Conservation (phyloP, 2,329 filamentous ascomycete species). For the Graphiopsis chlorocephala region DNA sequence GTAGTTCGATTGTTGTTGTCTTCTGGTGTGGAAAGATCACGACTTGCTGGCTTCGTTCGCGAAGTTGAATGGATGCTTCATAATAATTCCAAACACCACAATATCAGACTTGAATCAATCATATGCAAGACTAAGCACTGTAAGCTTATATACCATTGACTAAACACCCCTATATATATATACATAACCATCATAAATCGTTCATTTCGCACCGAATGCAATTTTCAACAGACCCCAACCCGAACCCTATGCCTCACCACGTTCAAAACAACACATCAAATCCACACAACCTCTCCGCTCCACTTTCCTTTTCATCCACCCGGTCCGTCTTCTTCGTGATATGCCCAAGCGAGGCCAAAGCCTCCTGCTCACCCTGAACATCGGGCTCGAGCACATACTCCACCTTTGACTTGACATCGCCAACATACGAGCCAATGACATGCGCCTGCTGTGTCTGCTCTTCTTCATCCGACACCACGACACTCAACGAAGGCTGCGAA, state of each 20-base stretch:
- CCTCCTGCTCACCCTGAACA: slow-evolving; percentile 17
- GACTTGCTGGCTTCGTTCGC: no score
- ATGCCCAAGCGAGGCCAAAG: background rate
- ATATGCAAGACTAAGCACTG: background rate
- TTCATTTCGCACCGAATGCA: background rate
- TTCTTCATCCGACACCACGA: slow-evolving; percentile 53
- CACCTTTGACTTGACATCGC: slow-evolving; percentile 58
- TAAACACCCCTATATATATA: background rate
- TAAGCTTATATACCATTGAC: background rate
- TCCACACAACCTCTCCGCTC: background rate
- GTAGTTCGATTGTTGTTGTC: no score
- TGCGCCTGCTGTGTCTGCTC: slow-evolving; percentile 53
- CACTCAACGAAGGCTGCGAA: slow-evolving; percentile 53
- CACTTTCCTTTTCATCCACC: background rate
- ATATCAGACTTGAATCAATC: background rate
- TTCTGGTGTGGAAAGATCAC: no score
- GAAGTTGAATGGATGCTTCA: no score
- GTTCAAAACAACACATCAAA: background rate
- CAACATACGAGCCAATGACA: slow-evolving; percentile 61
- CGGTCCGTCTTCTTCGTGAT: background rate
- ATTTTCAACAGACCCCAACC: background rate
- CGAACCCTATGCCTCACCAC: background rate
- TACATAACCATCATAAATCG: background rate
- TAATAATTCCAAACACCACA: background rate
- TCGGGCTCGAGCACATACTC: slow-evolving; percentile 61